These are phyloP conservation scores for Penicillium desertorum DNA, from an alignment of 495 filamentous ascomycete species.

Conservation along the genomic window DNA sequence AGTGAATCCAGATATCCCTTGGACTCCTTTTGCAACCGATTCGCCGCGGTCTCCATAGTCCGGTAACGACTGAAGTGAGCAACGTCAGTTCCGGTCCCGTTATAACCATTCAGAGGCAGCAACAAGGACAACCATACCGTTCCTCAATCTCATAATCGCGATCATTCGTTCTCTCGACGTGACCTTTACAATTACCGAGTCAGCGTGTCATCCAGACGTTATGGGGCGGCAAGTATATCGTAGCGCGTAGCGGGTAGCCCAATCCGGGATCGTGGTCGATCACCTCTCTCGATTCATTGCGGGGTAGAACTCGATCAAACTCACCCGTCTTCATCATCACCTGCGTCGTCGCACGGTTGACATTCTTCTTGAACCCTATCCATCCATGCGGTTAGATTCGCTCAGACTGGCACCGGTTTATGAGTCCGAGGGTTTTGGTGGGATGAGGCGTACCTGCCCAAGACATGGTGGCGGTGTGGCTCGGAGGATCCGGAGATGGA, in stretches of 20 bases:
- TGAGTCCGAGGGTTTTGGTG: not conserved
- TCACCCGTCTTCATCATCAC: constrained; percentile 99
- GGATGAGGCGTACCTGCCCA: constrained; percentile 55
- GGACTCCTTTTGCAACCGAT: constrained; percentile 91
- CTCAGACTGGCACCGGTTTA: constrained; percentile 7
- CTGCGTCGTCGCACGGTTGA: constrained; percentile 97
- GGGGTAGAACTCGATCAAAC: constrained; percentile 27
- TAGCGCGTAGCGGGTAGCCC: not conserved
- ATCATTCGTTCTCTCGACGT: constrained; percentile 97
- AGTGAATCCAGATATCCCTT: constrained; percentile 96
- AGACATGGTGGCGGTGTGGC: constrained; percentile 52
- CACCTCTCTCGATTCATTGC: constrained; percentile 15
- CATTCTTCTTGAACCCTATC: constrained; percentile 96
- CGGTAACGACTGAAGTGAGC: constrained; percentile 72
- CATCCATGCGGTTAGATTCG: constrained; percentile 1
- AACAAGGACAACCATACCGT: constrained; percentile 52
- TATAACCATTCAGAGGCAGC: not conserved
- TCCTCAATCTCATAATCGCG: constrained; percentile 98
- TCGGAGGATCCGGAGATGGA: not conserved
- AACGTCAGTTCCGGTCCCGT: not conserved
- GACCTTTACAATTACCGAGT: constrained; percentile 52
- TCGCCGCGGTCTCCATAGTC: constrained; percentile 92
- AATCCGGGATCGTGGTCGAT: not conserved
- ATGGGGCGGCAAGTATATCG: not conserved
- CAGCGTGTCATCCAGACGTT: not conserved